Percentiles rank a stretch among this genome's conserved stretches.
Evolutionary conservation across 352 stramenopile species (phyloP).

Genomic region (Phytophthora brassicae): DNA sequence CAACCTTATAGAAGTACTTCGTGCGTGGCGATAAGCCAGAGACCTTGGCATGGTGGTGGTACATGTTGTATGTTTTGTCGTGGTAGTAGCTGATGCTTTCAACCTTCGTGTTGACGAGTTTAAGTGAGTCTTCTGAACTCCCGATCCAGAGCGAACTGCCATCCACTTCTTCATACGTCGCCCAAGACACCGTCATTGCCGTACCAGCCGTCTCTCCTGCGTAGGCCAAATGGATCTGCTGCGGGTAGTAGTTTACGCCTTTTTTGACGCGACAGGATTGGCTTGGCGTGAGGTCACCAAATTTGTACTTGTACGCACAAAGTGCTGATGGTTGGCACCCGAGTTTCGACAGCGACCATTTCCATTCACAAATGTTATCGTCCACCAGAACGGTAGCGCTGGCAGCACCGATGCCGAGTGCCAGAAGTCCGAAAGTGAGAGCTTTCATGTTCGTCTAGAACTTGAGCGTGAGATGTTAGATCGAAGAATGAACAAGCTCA

Average conservation of each 20-base stretch:
- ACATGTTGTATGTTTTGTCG: conserved; percentile 46
- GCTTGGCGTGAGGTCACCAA: conserved; percentile 39
- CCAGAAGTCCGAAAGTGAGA: conserved; percentile 6
- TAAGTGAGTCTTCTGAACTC: conserved; percentile 1
- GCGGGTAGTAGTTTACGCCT: conserved; percentile 51
- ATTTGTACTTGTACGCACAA: conserved; percentile 42
- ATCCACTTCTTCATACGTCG: conserved; percentile 32
- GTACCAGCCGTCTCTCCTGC: conserved; percentile 42
- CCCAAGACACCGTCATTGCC: conserved; percentile 54
- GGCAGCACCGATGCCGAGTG: conserved; percentile 4
- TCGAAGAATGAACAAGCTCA: conserved; percentile 8
- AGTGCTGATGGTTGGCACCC: conserved; percentile 31
- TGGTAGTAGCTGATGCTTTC: conserved; percentile 37
- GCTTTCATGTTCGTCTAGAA: conserved; percentile 12
- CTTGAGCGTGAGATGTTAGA: conserved; percentile 2
- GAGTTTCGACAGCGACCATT: conserved; percentile 18
- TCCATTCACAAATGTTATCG: conserved; percentile 37
- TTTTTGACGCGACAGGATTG: conserved; percentile 47
- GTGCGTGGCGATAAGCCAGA: conserved; percentile 34
- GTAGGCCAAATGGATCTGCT: conserved; percentile 61
- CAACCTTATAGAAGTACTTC: conserved; percentile 41
- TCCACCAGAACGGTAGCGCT: conserved; percentile 36
- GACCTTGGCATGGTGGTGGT: conserved; percentile 48
- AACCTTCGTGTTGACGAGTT: conserved; percentile 19
- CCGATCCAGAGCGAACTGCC: conserved; percentile 46